Base-by-base conservation (phyloP, 208 protist genomes). In the Crithidia mellificae region DNA sequence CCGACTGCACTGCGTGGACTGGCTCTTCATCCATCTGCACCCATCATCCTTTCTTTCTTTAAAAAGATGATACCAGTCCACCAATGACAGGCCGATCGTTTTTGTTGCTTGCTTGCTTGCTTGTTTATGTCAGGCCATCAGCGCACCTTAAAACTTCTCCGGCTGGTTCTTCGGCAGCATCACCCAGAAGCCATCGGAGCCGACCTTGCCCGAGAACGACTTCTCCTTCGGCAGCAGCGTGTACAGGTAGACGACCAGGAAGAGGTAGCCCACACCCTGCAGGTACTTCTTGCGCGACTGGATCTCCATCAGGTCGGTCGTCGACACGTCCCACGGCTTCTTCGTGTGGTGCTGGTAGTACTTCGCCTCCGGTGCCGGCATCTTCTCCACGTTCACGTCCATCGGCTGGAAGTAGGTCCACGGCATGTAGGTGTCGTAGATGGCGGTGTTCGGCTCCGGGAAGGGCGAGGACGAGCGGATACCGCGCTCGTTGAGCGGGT, bases 211-310 rank as follows among this genome's bases (percentile, higher is more conserved):
- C 32, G 85, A 85, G 87, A 78, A 96, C 2, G 85, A 92, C 85
- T 96, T 96, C 81, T 96, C 91, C 81, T 96, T 96, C 14, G 91
- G 91, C 86, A 96, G 88, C 54, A 96, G 70, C 74, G 93, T 94
- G 85, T 94, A 94, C 25, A 92, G 57, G 75, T 84, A 92, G 24
- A 93, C 76, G 52, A 85, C 65, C 46, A 80, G 75, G 51, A 83
- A 17, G 29, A 90, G 64, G 72, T 92, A 96, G 24, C 78, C 78
- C 76, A 83, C 80, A 2, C 84, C 77, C 74, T 94, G 88, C 59
- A 96, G 76, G 71, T 93, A 94, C 83, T 90, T 93, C 73, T 89
- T 87, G 58, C 91, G 88, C 22, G 86, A 92, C 71, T 91, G 81
- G 49, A 96, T 96, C 75, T 96, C 91, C 41, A 92, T 84, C 51